Evolutionary conservation across 192 early-diverging fungal genomes (phyloP).

Genomic region (Podila epicladia): DNA sequence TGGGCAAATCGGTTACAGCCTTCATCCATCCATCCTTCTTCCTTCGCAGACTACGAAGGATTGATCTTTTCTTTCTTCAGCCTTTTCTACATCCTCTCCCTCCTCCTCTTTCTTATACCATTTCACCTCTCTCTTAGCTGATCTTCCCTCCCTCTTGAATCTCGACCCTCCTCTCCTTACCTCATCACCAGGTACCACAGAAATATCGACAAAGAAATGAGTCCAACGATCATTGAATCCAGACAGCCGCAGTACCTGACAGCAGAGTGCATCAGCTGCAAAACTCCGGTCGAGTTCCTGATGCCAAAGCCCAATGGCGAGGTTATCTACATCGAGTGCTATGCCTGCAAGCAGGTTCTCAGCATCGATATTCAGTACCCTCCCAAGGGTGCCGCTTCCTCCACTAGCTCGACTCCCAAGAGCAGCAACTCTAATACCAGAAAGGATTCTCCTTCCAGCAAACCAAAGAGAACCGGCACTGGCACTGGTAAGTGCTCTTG

Average conservation of each 20-base stretch:
- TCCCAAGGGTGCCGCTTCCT: conserved; percentile 41
- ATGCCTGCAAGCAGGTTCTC: conserved; percentile 58
- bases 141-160: background rate
- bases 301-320: conserved; percentile 36
- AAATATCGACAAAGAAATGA: conserved; percentile 27
- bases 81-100: background rate
- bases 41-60: background rate
- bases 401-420: conserved; percentile 11
- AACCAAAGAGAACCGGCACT: conserved; percentile 33
- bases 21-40: conserved; percentile 2
- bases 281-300: conserved; percentile 61
- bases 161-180: background rate
- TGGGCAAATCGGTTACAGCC: background rate
- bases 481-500: conserved; percentile 24
- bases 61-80: conserved; percentile 4
- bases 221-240: conserved; percentile 54
- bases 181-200: background rate
- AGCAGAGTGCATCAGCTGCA: conserved; percentile 60
- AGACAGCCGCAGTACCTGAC: conserved; percentile 65
- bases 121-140: background rate
- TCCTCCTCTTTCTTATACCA: background rate
- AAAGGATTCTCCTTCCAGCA: conserved; percentile 11
- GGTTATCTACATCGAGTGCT: conserved; percentile 64
- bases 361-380: conserved; percentile 54
- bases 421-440: conserved; percentile 23